Conservation (phyloP, 2,329 filamentous ascomycete species). For the Parafenestella ontariensis region DNA sequence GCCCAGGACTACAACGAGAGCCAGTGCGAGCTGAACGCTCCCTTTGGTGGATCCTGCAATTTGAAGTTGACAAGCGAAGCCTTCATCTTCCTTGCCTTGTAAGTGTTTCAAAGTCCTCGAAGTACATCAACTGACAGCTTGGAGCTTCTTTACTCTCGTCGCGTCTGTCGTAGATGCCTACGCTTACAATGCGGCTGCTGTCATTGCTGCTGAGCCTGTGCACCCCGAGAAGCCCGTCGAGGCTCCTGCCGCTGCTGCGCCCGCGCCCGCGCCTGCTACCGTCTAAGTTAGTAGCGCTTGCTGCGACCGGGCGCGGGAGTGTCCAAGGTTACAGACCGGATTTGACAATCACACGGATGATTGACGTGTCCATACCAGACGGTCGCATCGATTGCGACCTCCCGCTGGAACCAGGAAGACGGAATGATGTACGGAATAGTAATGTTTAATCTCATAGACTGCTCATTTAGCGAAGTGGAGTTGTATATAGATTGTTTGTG, state of each 20-base stretch:
- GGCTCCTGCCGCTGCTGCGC: neutral
- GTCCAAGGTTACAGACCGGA: neutral
- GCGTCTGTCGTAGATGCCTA: constrained; percentile 47
- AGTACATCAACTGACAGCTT: neutral
- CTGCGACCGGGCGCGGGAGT: neutral
- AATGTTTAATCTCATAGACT: constrained; percentile 1
- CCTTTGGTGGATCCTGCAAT: constrained; percentile 43
- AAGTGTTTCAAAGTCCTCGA: constrained; percentile 40
- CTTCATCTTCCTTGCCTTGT: constrained; percentile 57
- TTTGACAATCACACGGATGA: neutral
- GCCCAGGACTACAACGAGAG: constrained; percentile 53
- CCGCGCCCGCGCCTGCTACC: neutral
- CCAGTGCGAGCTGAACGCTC: constrained; percentile 42
- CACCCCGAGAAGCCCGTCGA: constrained; percentile 14
- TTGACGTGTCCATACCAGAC: neutral
- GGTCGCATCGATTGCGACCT: neutral
- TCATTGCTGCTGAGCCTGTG: constrained; percentile 4
- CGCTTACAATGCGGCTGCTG: constrained; percentile 13
- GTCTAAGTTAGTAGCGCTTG: neutral
- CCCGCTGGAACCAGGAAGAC: neutral
- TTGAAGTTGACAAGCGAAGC: constrained; percentile 52
- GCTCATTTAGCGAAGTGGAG: neutral
- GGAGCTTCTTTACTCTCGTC: constrained; percentile 52
- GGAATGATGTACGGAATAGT: neutral
- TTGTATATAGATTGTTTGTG: neutral